Evolutionary conservation across 2,329 filamentous ascomycete species (phyloP), one percentile per base, ranked within the genome.

Genomic region (Periconia macrospinosa): DNA sequence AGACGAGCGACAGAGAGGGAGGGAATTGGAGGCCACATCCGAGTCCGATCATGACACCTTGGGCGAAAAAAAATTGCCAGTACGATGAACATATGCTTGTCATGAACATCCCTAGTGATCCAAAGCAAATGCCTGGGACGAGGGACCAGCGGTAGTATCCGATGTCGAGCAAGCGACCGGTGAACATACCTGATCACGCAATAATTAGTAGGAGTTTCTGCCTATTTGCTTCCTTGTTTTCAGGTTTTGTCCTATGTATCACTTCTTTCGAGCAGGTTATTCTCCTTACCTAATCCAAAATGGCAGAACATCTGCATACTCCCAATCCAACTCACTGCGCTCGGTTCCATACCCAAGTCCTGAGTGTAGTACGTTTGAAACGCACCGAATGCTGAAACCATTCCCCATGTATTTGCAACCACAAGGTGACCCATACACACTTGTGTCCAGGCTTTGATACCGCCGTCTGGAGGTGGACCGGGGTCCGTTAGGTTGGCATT

Each of bases 91-190:
- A 78, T 15, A 82, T 55, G 13, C 77, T 80, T 2, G 79, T 81
- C 77, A 81, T 80, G 67, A 83, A 81, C 47, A 82, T 79, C 23
- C 77, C 76, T 6, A 82, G 63, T 2, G 78, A 57, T 17, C 76
- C 72, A n/a, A 81, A 56, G 6, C 77, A 50, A 11, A 77, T 75
- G 0, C 81, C 81, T 0, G 74, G 54, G 0, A 75, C 63, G 33
- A 81, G 61, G 0, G 73, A 74, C 55, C 72, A 70, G 55, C 78
- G 74, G 63, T 81, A 83, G 47, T 77, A 79, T 2, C 81, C 81
- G 1, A 78, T 80, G 64, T 83, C 81, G 0, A 80, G 78, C 9
- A 79, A 74, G 3, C 81, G 77, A 6, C 81, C 81, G 2, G 78
- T 78, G 48, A 82, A 76, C 23, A 79, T 79, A 35, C 80, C 79